Evolutionary conservation across 1,284 basidiomycete genomes (phyloP).

Genomic region (Tylopilus sp.): DNA sequence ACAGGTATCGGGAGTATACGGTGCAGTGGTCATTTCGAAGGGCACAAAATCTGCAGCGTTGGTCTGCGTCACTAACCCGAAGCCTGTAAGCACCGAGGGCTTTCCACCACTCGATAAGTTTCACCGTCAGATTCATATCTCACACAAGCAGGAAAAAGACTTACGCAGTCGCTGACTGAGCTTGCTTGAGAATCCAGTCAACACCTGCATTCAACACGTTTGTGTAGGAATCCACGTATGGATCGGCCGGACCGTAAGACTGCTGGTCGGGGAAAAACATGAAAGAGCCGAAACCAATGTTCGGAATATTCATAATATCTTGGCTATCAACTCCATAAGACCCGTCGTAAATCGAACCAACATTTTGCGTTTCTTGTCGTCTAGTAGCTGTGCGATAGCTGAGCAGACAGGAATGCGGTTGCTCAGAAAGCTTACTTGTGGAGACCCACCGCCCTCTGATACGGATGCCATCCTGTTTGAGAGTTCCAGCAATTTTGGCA

Average conservation of each 20-base stretch:
- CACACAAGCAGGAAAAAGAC: conserved; percentile 13
- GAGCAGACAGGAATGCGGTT: neutral
- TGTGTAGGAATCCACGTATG: conserved; percentile 46
- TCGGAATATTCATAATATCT: conserved; percentile 56
- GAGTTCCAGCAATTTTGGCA: conserved; percentile 26
- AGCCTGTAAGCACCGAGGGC: conserved; percentile 51
- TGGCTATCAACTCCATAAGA: conserved; percentile 62
- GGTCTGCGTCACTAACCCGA: conserved; percentile 59
- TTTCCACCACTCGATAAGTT: conserved; percentile 46
- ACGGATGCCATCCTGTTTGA: conserved; percentile 40
- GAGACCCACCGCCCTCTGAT: conserved; percentile 62
- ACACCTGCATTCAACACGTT: conserved; percentile 48
- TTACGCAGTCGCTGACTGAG: conserved; percentile 42
- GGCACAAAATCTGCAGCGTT: conserved; percentile 54
- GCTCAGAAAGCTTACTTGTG: conserved; percentile 38
- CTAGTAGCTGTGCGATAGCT: conserved; percentile 38
- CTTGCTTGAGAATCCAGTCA: conserved; percentile 54
- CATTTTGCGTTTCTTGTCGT: conserved; percentile 38
- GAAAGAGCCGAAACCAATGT: conserved; percentile 56
- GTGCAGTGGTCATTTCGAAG: conserved; percentile 50
- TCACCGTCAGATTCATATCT: conserved; percentile 9
- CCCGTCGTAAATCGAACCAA: conserved; percentile 55
- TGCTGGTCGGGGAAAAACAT: conserved; percentile 68
- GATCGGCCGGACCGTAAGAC: conserved; percentile 44
- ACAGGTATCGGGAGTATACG: conserved; percentile 40